Percentiles rank a stretch among this genome's conserved stretches.
These are phyloP conservation scores for Populus tremula DNA, from an alignment of 345 rosid species.

Conservation along the genomic window DNA sequence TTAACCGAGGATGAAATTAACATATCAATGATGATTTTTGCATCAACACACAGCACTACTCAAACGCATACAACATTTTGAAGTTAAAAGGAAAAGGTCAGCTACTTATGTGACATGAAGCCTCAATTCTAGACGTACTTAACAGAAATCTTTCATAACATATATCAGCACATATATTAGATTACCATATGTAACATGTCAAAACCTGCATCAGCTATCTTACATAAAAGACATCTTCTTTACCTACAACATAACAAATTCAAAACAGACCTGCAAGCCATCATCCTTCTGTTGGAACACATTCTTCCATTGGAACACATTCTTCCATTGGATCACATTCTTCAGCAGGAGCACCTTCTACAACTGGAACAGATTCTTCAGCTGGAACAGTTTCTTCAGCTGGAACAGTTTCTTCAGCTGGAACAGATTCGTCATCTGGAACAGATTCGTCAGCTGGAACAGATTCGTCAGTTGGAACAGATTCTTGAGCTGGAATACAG, in stretches of 20 bases:
- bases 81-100: background rate
- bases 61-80: background rate
- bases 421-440: background rate
- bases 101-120: background rate
- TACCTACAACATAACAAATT: background rate
- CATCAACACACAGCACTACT: background rate
- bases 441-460: background rate
- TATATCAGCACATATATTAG: background rate
- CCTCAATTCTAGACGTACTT: background rate
- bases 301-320: background rate
- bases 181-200: background rate
- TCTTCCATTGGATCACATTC: background rate
- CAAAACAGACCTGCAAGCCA: background rate
- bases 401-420: background rate
- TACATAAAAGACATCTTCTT: background rate
- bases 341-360: background rate
- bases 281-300: background rate
- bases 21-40: background rate
- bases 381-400: no score
- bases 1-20: background rate
- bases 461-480: background rate
- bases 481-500: background rate
- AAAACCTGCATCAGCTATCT: background rate
- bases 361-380: background rate
- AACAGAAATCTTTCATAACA: background rate